Base-by-base conservation (phyloP, 495 filamentous ascomycete species). In the Durotheca rogersii region DNA sequence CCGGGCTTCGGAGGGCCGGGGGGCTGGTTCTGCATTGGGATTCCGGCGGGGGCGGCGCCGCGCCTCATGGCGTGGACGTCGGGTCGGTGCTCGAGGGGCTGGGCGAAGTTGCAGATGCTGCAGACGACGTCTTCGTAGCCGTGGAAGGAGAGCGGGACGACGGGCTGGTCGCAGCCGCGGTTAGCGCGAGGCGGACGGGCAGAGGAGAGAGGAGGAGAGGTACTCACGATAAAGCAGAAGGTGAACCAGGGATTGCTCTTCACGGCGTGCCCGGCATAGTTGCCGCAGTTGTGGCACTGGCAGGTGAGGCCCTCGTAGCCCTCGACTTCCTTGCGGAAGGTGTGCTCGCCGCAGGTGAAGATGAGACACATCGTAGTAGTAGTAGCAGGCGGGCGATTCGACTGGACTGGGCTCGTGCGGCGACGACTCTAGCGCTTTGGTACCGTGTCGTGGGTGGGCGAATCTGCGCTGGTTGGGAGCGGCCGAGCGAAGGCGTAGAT, bases 161-260 rank as follows among this genome's bases (percentile, higher is more conserved):
- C 72, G 25, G 78, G 78, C 75, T 78, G 32, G 21, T 29, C 1
- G n/a, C 14, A 27, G 4, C 4, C 9, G 4, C 23, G 23, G 36
- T 67, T 44, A 65, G 53, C 21, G 42, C 23, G 5, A 41, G 23
- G 21, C 15, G 32, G n/a, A n/a, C n/a, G n/a, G n/a, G n/a, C n/a
- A n/a, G n/a, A 48, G 27, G 27, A 18, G 25, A 16, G n/a, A 29
- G 19, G n/a, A 23, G 30, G 41, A 10, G 19, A 25, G 20, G n/a
- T 14, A 69, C 74, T 55, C 60, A 76, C 75, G 25, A 81, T 47
- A 51, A 80, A 81, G 64, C 78, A 81, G 55, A 81, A 79, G 9
- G 78, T 81, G 42, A 81, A 81, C 75, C 77, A 81, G 0, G 77
- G 76, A 40, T 78, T 69, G 32, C 69, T 71, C 55, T 78, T 78